Evolutionary conservation across 1,139 yeast genomes (phyloP).

Genomic region (Spathaspora sp.): DNA sequence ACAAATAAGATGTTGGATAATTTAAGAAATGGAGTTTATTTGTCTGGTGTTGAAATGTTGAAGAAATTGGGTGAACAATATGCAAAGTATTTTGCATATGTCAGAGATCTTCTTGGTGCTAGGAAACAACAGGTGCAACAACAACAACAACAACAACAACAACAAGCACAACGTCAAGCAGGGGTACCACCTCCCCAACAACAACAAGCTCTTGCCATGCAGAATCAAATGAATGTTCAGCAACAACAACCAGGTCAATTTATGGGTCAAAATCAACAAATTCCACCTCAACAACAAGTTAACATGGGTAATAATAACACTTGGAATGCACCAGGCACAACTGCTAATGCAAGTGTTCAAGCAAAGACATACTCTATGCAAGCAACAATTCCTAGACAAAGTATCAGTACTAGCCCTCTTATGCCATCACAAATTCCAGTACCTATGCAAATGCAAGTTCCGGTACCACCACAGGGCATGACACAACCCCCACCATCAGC

Average conservation of each 20-base stretch:
- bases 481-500: conserved; percentile 7
- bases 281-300: conserved; percentile 7
- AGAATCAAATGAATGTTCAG: conserved; percentile 17
- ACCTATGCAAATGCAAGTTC: conserved; percentile 17
- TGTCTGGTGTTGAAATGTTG: conserved; percentile 67
- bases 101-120: conserved; percentile 47
- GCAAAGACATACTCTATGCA: conserved; percentile 5
- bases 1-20: conserved; percentile 73
- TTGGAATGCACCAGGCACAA: conserved; percentile 6
- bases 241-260: conserved; percentile 5
- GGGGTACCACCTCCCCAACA: conserved; percentile 3
- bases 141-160: conserved; percentile 13
- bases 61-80: conserved; percentile 72
- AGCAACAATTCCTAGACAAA: conserved; percentile 8
- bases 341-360: conserved; percentile 1
- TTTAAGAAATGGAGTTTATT: conserved; percentile 57
- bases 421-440: conserved; percentile 21
- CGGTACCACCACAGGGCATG: conserved; percentile 13
- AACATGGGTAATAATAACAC: conserved; percentile 1
- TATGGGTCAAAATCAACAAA: conserved; percentile 13
- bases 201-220: conserved; percentile 15
- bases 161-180: conserved; percentile 8
- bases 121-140: conserved; percentile 27
- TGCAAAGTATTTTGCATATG: conserved; percentile 71
- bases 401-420: conserved; percentile 23